A percentile compares a stretch with the other conserved stretches of the same genome.
Conservation (phyloP, 1,139 yeast genomes). For the Candida labiduridarum region DNA sequence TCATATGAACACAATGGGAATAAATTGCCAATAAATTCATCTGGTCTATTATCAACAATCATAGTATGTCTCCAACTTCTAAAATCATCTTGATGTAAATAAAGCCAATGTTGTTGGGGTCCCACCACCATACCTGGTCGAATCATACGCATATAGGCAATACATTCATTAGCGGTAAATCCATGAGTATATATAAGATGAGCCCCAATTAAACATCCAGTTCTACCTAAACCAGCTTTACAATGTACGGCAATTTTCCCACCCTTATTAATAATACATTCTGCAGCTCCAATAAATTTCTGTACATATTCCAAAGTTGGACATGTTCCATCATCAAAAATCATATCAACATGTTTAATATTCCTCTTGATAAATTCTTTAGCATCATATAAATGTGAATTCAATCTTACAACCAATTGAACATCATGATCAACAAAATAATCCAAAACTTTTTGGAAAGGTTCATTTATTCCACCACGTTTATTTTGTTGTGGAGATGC, state of each 20-base stretch:
- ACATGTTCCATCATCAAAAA: conserved; percentile 97
- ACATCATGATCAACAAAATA: conserved; percentile 76
- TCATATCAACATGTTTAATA: conserved; percentile 89
- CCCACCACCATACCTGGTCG: conserved; percentile 99
- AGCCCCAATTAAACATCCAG: conserved; percentile 97
- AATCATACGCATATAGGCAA: conserved; percentile 92
- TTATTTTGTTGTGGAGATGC: conserved; percentile 89
- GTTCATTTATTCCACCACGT: conserved; percentile 58
- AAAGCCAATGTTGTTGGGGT: conserved; percentile 98
- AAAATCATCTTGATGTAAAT: conserved; percentile 92
- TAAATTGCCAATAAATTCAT: conserved; percentile 74
- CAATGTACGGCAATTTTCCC: conserved; percentile 98
- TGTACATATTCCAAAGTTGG: conserved; percentile 93
- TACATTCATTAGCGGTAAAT: conserved; percentile 95
- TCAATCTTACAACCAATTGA: conserved; percentile 85
- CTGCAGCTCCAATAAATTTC: conserved; percentile 92
- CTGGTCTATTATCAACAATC: conserved; percentile 75
- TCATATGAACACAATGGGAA: conserved; percentile 68
- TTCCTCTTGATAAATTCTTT: conserved; percentile 80
- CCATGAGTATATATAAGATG: conserved; percentile 95
- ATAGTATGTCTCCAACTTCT: conserved; percentile 95
- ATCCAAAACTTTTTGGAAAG: conserved; percentile 77
- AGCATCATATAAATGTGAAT: conserved; percentile 87
- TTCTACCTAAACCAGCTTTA: conserved; percentile 96
- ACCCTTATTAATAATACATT: conserved; percentile 77